Conservation (phyloP, 1,284 basidiomycete genomes). For the Trichosporon asahii region DNA sequence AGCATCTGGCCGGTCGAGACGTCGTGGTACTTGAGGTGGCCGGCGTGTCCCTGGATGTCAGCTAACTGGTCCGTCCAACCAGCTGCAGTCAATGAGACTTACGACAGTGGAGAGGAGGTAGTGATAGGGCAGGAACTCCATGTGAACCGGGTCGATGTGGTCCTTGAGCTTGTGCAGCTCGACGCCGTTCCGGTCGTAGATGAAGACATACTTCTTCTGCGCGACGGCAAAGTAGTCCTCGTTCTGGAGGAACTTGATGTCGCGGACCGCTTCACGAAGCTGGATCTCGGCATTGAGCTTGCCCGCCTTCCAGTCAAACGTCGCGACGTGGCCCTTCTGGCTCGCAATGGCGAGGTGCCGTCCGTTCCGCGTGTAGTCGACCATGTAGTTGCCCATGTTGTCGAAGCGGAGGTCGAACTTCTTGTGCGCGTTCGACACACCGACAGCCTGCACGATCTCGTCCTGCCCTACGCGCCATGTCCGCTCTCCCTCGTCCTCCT, state of each 20-base stretch:
- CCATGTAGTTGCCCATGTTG: conserved; percentile 65
- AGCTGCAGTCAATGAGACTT: too few species aligned
- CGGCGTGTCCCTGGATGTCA: conserved; percentile 67
- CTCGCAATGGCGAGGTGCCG: conserved; percentile 84
- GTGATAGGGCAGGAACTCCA: conserved; percentile 94
- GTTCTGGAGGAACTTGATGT: conserved; percentile 94
- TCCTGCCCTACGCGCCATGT: conserved; percentile 85
- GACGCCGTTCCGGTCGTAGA: conserved; percentile 91
- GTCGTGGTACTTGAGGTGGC: conserved; percentile 95
- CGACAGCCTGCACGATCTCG: conserved; percentile 69
- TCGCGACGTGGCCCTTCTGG: conserved; percentile 80
- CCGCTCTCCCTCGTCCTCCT: conserved; percentile 58
- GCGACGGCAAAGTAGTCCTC: conserved; percentile 91
- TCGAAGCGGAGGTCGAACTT: conserved; percentile 77
- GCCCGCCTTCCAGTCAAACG: conserved; percentile 91
- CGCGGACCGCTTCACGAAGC: conserved; percentile 76
- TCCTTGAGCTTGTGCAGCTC: conserved; percentile 70
- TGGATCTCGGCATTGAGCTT: conserved; percentile 84
- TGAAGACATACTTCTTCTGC: conserved; percentile 93
- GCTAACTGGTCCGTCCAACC: too few species aligned
- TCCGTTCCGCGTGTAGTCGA: conserved; percentile 84
- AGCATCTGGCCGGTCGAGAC: conserved; percentile 88
- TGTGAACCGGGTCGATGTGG: conserved; percentile 83
- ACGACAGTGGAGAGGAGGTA: conserved; percentile 85
- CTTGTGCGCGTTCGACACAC: conserved; percentile 69